phyloP scores from a whole-genome alignment of 2,329 filamentous ascomycete species.

The Mariannaea elegans region DNA sequence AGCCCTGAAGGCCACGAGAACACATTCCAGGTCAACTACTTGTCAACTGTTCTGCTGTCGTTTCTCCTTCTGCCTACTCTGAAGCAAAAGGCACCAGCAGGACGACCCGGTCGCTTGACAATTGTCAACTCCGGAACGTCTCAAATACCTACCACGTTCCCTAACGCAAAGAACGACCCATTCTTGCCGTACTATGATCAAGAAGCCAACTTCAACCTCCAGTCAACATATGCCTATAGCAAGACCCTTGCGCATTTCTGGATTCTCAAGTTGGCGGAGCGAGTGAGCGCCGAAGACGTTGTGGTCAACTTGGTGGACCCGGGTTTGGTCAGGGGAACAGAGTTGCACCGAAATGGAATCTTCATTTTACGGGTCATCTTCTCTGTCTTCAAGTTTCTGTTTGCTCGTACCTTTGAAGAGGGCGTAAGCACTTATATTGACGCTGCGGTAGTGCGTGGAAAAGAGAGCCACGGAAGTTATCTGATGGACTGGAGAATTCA shows the following conservation, averaged over 20 bases:
- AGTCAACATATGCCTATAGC: constrained; percentile 35
- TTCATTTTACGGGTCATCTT: constrained; percentile 25
- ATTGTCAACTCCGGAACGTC: constrained; percentile 44
- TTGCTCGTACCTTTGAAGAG: constrained; percentile 23
- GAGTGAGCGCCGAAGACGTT: constrained; percentile 50
- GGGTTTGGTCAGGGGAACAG: constrained; percentile 53
- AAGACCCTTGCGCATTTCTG: constrained; percentile 49
- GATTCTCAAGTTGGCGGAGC: constrained; percentile 47
- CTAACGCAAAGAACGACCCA: constrained; percentile 31
- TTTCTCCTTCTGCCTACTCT: constrained; percentile 46
- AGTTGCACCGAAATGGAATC: constrained; percentile 46
- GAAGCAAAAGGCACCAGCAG: constrained; percentile 35
- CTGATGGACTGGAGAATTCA: constrained; percentile 38
- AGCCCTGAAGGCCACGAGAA: constrained; percentile 50
- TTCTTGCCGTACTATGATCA: constrained; percentile 45
- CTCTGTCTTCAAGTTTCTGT: constrained; percentile 14
- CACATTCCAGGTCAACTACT: constrained; percentile 52
- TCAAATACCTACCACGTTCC: constrained; percentile 33
- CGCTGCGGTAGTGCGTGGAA: constrained; percentile 31
- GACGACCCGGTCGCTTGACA: constrained; percentile 38
- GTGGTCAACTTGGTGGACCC: constrained; percentile 59
- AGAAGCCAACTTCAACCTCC: constrained; percentile 28
- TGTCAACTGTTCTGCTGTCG: constrained; percentile 47
- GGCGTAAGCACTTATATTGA: constrained; percentile 34
- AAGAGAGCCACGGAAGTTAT: constrained; percentile 36